Conservation (phyloP, 2,329 filamentous ascomycete genomes). For the Ampelomyces quisqualis region DNA sequence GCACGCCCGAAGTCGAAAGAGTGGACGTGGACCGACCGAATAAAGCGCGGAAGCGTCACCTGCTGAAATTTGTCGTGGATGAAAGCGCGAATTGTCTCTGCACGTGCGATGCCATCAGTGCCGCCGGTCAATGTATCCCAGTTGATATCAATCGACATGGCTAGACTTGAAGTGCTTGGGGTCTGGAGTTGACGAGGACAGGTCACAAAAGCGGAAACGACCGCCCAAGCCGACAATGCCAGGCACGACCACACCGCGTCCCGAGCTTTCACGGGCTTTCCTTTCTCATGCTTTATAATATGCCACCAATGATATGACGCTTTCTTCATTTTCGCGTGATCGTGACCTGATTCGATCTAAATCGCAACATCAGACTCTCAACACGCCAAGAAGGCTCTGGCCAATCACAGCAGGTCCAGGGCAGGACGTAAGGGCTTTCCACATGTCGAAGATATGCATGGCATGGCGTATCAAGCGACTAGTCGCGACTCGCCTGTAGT, state of each 20-base stretch:
- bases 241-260: constrained; percentile 19
- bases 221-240: constrained; percentile 19
- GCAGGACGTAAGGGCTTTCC: no score
- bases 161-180: constrained; percentile 17
- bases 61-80: constrained; percentile 95
- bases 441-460: constrained; percentile 29
- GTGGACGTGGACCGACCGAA: constrained; percentile 92
- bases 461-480: no score
- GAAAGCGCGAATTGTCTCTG: constrained; percentile 85
- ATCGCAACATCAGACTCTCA: no score
- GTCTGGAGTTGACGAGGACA: constrained; percentile 31
- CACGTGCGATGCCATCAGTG: constrained; percentile 80
- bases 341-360: no score
- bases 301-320: constrained; percentile 20
- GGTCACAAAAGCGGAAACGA: constrained; percentile 22
- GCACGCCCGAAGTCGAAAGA: constrained; percentile 88
- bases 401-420: no score
- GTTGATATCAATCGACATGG: constrained; percentile 96
- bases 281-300: constrained; percentile 2
- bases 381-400: not conserved
- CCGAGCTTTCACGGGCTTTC: not conserved
- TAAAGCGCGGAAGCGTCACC: constrained; percentile 88
- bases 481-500: no score
- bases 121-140: constrained; percentile 92
- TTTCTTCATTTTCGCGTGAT: no score